phyloP scores from a whole-genome alignment of 2,329 filamentous ascomycete genomes.

The Akanthomyces uredinophilus region DNA sequence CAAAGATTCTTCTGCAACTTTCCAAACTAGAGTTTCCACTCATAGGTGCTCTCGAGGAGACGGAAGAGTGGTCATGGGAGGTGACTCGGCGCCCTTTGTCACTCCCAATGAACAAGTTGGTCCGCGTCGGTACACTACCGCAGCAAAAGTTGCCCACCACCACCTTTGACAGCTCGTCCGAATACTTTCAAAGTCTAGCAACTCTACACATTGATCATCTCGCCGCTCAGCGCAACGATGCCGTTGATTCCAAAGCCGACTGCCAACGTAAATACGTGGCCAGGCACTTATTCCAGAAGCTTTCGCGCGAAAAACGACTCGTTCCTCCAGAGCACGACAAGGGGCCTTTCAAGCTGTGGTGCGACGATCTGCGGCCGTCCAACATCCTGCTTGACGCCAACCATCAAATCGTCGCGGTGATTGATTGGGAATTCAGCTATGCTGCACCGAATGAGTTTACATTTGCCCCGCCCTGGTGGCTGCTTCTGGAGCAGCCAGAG shows the following conservation, averaged over 20 bases:
- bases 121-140: background rate
- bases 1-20: background rate
- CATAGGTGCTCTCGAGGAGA: constrained; percentile 1
- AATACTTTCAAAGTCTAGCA: background rate
- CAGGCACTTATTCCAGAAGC: background rate
- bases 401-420: background rate
- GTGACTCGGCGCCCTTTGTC: background rate
- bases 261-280: background rate
- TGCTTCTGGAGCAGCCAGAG: background rate
- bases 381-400: background rate
- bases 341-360: background rate
- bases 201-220: background rate
- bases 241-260: background rate
- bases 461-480: background rate
- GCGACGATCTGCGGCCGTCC: background rate
- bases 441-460: background rate
- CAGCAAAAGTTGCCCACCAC: background rate
- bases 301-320: background rate
- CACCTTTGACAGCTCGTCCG: background rate
- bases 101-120: background rate
- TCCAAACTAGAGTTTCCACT: background rate
- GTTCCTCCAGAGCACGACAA: background rate
- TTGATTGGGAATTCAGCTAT: constrained; percentile 3
- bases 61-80: background rate
- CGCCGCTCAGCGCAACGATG: background rate